Percentiles rank a stretch among this genome's conserved stretches.
Conservation (phyloP, 192 early-diverging fungal genomes). For the Cetraspora pellucida region DNA sequence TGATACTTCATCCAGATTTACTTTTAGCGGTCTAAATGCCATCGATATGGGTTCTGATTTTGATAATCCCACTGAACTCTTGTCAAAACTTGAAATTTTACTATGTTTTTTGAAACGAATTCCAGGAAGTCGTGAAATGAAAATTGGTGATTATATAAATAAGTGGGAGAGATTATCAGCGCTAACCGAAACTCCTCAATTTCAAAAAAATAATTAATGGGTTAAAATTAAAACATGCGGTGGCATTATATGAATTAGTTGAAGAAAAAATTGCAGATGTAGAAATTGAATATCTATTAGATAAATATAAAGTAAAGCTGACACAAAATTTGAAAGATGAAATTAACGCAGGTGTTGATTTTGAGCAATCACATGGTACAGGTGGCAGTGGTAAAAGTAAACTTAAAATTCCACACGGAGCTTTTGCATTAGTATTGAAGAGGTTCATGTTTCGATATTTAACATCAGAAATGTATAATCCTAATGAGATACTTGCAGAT, state of each 20-base stretch:
- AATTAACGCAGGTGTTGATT: no score
- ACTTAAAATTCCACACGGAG: no score
- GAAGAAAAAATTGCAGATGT: not conserved
- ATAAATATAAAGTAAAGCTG: not conserved
- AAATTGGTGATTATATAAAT: slow-evolving; percentile 21
- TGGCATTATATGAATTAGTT: slow-evolving; percentile 1
- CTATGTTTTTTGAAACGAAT: slow-evolving; percentile 34
- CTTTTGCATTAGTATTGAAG: no score
- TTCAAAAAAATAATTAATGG: not conserved
- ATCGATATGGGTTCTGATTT: not conserved
- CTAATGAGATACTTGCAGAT: no score
- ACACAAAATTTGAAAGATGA: no score
- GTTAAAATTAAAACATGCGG: slow-evolving; percentile 16
- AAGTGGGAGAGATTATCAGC: slow-evolving; percentile 28
- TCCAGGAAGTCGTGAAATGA: not conserved
- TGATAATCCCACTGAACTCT: slow-evolving; percentile 9
- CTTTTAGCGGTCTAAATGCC: no score
- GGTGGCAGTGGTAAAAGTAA: no score
- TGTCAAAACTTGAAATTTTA: slow-evolving; percentile 30
- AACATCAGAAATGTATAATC: no score
- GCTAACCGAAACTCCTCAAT: not conserved
- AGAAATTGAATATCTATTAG: not conserved
- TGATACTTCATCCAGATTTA: not conserved
- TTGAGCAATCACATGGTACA: no score
- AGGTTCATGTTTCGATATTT: no score